These are phyloP conservation scores for Scutellaria baicalensis DNA, from an alignment of 257 asterid species.

Conservation along the genomic window DNA sequence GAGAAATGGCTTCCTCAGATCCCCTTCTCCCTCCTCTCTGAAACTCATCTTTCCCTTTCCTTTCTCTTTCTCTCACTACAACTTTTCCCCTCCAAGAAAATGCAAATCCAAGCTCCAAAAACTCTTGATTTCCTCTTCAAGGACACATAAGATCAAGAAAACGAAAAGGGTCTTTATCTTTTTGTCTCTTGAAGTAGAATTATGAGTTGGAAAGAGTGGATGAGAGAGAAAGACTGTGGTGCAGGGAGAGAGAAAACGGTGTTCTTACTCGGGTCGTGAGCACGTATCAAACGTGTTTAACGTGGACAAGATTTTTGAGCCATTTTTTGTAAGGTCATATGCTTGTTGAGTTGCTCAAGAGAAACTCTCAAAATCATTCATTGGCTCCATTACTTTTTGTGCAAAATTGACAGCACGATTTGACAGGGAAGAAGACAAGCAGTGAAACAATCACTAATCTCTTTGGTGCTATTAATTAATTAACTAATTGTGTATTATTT, in stretches of 20 bases:
- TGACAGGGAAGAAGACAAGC: constrained; percentile 3
- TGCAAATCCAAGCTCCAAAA: constrained; percentile 23
- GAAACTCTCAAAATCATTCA: not conserved
- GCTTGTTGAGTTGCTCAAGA: not conserved
- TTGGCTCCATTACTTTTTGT: constrained; percentile 12
- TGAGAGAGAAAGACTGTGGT: not conserved
- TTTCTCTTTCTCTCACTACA: not conserved
- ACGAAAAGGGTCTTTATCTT: not conserved
- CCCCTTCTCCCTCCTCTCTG: constrained; percentile 83
- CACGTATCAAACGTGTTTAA: constrained; percentile 6
- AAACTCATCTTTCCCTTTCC: constrained; percentile 49
- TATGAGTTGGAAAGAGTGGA: not conserved
- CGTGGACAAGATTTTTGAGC: constrained; percentile 8
- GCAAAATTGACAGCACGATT: constrained; percentile 2
- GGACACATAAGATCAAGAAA: not conserved
- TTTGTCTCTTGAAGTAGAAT: not conserved
- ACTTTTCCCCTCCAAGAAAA: not conserved
- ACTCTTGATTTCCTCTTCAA: constrained; percentile 10
- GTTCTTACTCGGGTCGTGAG: too few relatives aligned
- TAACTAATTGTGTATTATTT: too few relatives aligned
- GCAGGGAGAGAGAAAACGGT: not conserved
- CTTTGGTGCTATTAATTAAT: not conserved
- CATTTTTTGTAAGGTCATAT: not conserved
- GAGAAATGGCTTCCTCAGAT: constrained; percentile 76
- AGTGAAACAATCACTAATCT: not conserved